Conservation (phyloP, 2,329 filamentous ascomycete genomes). For the Tolypocladium paradoxum region DNA sequence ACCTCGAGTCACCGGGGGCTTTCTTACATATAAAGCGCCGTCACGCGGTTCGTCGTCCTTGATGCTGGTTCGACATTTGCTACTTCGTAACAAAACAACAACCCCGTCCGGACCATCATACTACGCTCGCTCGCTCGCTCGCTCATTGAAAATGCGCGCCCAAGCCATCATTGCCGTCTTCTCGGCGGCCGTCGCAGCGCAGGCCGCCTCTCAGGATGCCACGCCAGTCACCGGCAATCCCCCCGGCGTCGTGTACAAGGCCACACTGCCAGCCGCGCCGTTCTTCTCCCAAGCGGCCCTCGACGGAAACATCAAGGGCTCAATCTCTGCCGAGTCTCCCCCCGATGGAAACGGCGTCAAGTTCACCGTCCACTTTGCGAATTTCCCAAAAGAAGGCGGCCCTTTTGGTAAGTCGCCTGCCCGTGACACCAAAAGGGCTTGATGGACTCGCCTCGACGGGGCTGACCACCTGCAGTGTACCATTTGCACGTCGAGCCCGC, state of each 20-base stretch:
- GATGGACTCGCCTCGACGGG: not conserved
- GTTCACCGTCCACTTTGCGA: constrained; percentile 44
- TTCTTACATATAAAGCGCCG: too few species aligned
- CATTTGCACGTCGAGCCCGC: constrained; percentile 60
- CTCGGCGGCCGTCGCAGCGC: constrained; percentile 14
- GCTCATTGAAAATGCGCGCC: not conserved
- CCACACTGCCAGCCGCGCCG: constrained; percentile 40
- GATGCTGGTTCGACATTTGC: too few species aligned
- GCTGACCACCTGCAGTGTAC: constrained; percentile 39
- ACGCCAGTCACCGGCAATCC: constrained; percentile 45
- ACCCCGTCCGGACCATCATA: not conserved
- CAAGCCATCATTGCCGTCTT: constrained; percentile 11
- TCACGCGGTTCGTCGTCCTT: too few species aligned
- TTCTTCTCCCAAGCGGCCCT: constrained; percentile 38
- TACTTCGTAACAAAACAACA: too few species aligned
- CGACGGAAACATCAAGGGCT: constrained; percentile 30
- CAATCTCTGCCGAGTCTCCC: constrained; percentile 33
- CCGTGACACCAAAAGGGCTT: not conserved
- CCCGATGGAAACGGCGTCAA: constrained; percentile 42
- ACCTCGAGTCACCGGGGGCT: not conserved
- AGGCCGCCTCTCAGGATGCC: constrained; percentile 31
- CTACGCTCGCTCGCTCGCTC: not conserved
- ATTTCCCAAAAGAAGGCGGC: constrained; percentile 45
- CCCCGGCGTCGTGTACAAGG: constrained; percentile 39
- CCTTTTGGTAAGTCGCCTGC: constrained; percentile 45